phyloP scores from a whole-genome alignment of 2,329 filamentous ascomycete species.

The Fusarium sp. region DNA sequence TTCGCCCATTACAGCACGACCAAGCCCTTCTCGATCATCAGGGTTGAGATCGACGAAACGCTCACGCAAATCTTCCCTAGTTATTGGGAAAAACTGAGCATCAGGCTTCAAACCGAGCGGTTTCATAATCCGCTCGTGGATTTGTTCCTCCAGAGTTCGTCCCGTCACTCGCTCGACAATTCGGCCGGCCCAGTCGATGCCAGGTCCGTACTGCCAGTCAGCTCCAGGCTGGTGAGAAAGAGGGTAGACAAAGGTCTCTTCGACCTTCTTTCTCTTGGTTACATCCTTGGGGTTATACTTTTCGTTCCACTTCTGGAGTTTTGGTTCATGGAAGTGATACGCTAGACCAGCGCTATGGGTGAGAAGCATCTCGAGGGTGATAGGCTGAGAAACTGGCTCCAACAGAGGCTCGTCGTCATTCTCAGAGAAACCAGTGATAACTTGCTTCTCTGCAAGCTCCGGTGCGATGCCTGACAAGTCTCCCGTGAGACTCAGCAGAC shows the following conservation, averaged over 20 bases:
- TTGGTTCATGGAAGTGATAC: slow-evolving; percentile 57
- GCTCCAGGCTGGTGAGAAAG: slow-evolving; percentile 63
- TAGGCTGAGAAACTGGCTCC: slow-evolving; percentile 48
- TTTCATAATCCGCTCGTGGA: slow-evolving; percentile 57
- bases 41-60: slow-evolving; percentile 54
- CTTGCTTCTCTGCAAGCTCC: slow-evolving; percentile 58
- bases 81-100: slow-evolving; percentile 54
- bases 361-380: slow-evolving; percentile 64
- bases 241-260: slow-evolving; percentile 56
- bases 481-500: slow-evolving; percentile 57
- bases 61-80: slow-evolving; percentile 49
- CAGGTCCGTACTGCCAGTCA: slow-evolving; percentile 61
- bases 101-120: slow-evolving; percentile 55
- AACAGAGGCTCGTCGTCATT: slow-evolving; percentile 54
- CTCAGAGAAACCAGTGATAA: slow-evolving; percentile 60
- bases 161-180: slow-evolving; percentile 61
- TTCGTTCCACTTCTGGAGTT: slow-evolving; percentile 50
- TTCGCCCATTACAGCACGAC: slow-evolving; percentile 51
- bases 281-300: slow-evolving; percentile 42
- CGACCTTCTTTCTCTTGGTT: slow-evolving; percentile 49
- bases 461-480: slow-evolving; percentile 59
- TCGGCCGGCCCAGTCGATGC: slow-evolving; percentile 64
- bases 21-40: slow-evolving; percentile 51
- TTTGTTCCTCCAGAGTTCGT: slow-evolving; percentile 54
- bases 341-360: slow-evolving; percentile 61